Percentiles rank a stretch among this genome's conserved stretches.
phyloP scores from a whole-genome alignment of 805 yeast species.

The Saccharomycodes ludwigii region DNA sequence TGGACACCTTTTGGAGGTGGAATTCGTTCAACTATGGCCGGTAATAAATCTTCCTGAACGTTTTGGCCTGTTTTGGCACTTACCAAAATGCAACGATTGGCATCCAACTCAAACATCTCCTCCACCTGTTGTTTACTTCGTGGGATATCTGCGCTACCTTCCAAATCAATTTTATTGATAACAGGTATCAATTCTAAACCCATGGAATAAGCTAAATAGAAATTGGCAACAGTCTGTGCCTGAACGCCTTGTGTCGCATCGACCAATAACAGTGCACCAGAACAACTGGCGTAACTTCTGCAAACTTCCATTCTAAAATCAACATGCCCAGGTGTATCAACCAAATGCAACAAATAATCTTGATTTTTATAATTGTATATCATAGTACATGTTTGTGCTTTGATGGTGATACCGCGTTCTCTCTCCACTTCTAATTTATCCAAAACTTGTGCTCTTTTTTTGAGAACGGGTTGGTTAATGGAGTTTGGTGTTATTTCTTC shows the following conservation, averaged over 20 bases:
- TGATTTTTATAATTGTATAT: constrained; percentile 52
- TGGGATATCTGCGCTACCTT: constrained; percentile 65
- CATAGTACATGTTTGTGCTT: constrained; percentile 96
- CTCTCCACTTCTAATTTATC: constrained; percentile 90
- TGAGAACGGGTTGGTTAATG: constrained; percentile 51
- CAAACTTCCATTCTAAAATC: constrained; percentile 85
- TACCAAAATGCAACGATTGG: constrained; percentile 65
- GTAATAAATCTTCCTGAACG: constrained; percentile 57
- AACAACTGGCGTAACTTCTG: constrained; percentile 90
- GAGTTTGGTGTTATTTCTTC: no score
- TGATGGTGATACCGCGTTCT: constrained; percentile 93
- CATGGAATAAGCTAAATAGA: constrained; percentile 78
- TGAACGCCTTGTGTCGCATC: constrained; percentile 96
- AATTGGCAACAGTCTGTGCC: constrained; percentile 98
- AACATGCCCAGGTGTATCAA: constrained; percentile 97
- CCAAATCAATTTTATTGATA: constrained; percentile 83
- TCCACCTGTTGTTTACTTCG: constrained; percentile 78
- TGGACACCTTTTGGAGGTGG: constrained; percentile 48
- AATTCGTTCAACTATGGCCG: constrained; percentile 69
- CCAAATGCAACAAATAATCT: constrained; percentile 79
- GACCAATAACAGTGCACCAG: constrained; percentile 79
- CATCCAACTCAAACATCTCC: constrained; percentile 65
- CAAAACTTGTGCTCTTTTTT: constrained; percentile 60
- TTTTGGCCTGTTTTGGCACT: constrained; percentile 87
- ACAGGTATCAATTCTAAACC: constrained; percentile 75